Conservation (phyloP, 805 yeast genomes). For the Metschnikowia bowlesiae region DNA sequence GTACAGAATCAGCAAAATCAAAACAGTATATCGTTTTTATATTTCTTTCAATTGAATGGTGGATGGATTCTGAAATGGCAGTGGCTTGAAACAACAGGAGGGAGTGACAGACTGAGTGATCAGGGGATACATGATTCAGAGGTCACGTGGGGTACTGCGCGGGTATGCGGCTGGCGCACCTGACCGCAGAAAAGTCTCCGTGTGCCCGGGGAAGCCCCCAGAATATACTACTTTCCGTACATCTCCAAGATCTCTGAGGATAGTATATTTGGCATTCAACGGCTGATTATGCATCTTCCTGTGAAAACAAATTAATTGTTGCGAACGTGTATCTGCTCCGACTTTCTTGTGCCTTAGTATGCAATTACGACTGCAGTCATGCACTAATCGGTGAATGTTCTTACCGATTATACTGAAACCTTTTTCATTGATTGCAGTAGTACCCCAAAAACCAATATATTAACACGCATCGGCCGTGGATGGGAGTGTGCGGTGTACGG, state of each 20-base stretch:
- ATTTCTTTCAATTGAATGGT: not conserved
- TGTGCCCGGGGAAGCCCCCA: not conserved
- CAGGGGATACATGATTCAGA: not conserved
- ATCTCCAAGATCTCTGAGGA: too few relatives aligned
- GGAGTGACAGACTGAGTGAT: not conserved
- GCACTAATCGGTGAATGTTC: too few relatives aligned
- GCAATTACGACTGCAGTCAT: not conserved
- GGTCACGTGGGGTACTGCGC: conserved; percentile 2
- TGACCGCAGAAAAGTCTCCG: not conserved
- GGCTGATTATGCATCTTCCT: too few relatives aligned
- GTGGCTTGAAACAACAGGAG: not conserved
- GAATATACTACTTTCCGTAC: not conserved
- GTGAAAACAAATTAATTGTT: too few relatives aligned
- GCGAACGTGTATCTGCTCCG: too few relatives aligned
- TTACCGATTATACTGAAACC: too few relatives aligned
- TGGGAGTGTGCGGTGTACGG: conserved; percentile 1
- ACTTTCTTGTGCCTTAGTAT: too few relatives aligned
- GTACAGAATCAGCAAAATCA: not conserved
- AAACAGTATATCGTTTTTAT: not conserved
- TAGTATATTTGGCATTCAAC: not conserved
- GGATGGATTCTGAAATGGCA: not conserved
- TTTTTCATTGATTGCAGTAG: too few relatives aligned
- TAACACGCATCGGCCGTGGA: not conserved
- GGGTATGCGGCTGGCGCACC: not conserved
- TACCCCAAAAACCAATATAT: too few relatives aligned